Conservation (phyloP, 495 filamentous ascomycete genomes). For the Penicillium cinerascens region DNA sequence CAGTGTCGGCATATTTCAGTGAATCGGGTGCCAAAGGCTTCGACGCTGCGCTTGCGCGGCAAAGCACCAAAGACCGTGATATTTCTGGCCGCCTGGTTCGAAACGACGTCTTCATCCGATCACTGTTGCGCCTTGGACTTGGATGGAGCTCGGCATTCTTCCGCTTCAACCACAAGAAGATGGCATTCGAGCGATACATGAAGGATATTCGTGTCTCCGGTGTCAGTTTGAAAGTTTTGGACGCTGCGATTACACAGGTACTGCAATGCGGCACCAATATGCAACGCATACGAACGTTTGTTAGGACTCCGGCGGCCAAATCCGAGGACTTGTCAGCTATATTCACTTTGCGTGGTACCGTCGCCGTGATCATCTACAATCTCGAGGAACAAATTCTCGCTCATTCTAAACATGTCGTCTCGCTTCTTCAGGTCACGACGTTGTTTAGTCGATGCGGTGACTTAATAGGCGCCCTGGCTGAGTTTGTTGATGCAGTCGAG, state of each 20-base stretch:
- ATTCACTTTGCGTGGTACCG: conserved; percentile 35
- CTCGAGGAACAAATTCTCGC: conserved; percentile 36
- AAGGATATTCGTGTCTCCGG: conserved; percentile 64
- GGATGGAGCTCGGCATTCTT: conserved; percentile 83
- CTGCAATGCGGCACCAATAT: conserved; percentile 70
- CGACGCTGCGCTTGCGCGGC: conserved; percentile 58
- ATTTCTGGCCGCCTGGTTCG: conserved; percentile 24
- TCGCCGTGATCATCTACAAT: conserved; percentile 33
- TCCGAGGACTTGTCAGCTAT: conserved; percentile 29
- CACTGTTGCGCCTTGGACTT: conserved; percentile 67
- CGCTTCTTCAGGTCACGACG: conserved; percentile 62
- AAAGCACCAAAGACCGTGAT: neutral
- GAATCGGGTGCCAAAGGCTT: conserved; percentile 73
- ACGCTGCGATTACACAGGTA: conserved; percentile 52
- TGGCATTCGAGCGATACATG: conserved; percentile 55
- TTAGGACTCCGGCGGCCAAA: conserved; percentile 38
- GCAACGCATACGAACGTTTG: conserved; percentile 55
- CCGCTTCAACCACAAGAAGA: conserved; percentile 55
- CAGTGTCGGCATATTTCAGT: conserved; percentile 62
- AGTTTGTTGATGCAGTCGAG: conserved; percentile 55
- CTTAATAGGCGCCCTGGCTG: conserved; percentile 58
- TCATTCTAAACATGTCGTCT: conserved; percentile 22
- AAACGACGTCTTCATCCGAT: conserved; percentile 52
- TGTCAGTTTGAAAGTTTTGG: conserved; percentile 54
- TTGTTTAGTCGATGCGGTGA: conserved; percentile 61